Conservation (phyloP, 2,329 filamentous ascomycete species). For the Boeremia exigua region DNA sequence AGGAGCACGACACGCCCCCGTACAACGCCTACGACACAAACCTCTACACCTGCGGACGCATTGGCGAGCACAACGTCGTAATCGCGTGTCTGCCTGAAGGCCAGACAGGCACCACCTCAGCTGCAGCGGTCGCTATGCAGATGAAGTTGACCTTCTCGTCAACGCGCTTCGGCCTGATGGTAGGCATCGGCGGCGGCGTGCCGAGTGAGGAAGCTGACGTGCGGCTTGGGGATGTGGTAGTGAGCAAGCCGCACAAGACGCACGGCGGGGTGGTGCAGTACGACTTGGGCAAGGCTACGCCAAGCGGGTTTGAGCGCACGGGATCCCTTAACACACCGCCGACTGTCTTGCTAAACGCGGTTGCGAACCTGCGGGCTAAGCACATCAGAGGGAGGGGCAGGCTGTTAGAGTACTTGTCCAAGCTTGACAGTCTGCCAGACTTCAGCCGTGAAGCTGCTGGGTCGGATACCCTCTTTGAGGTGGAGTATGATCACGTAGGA, state of each 20-base stretch:
- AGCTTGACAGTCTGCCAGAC: background rate
- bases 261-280: constrained; percentile 28
- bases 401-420: background rate
- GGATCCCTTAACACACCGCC: constrained; percentile 17
- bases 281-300: constrained; percentile 20
- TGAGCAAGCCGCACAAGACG: constrained; percentile 21
- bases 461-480: background rate
- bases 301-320: constrained; percentile 9
- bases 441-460: constrained; percentile 1
- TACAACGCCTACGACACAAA: constrained; percentile 31
- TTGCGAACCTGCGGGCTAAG: constrained; percentile 3
- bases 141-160: constrained; percentile 40
- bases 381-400: background rate
- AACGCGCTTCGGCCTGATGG: constrained; percentile 51
- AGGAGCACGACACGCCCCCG: too few relatives aligned
- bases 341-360: constrained; percentile 15
- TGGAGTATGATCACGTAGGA: constrained; percentile 1
- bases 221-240: constrained; percentile 35
- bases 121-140: constrained; percentile 40
- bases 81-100: constrained; percentile 25
- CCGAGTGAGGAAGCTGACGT: constrained; percentile 23
- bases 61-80: constrained; percentile 45
- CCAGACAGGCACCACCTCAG: constrained; percentile 41
- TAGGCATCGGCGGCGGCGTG: constrained; percentile 51
- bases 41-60: constrained; percentile 28